Evolutionary conservation across 352 stramenopile genomes (phyloP).

Genomic region (Pythium brachiatum): DNA sequence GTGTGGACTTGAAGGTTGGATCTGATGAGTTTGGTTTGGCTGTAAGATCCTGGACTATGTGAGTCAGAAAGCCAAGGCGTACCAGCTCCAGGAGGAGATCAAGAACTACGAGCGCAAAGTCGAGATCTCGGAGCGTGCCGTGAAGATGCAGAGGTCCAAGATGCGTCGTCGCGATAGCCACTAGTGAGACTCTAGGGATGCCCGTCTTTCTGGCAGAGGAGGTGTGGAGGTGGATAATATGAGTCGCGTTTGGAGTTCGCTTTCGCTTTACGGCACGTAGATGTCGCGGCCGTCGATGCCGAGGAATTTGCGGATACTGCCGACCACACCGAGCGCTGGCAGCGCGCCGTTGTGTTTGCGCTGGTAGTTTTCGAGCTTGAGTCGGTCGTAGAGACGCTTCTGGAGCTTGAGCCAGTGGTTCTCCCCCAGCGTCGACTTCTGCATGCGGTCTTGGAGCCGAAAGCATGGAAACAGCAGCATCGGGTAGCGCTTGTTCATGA

Average conservation of each 20-base stretch:
- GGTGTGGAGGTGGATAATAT: not conserved
- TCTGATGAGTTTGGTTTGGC: no score
- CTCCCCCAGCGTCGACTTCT: conserved; percentile 83
- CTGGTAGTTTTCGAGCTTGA: conserved; percentile 78
- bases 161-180: conserved; percentile 25
- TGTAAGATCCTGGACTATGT: conserved; percentile 93
- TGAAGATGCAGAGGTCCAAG: conserved; percentile 40
- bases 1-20: no score
- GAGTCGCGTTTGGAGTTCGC: not conserved
- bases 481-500: conserved; percentile 90
- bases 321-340: conserved; percentile 47
- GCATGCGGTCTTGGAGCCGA: conserved; percentile 90
- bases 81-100: conserved; percentile 82
- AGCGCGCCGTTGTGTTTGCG: conserved; percentile 66
- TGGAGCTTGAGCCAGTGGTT: conserved; percentile 80
- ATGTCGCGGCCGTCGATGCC: conserved; percentile 51
- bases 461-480: conserved; percentile 93
- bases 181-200: not conserved
- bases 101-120: conserved; percentile 93
- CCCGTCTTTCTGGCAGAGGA: not conserved
- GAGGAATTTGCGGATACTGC: conserved; percentile 72
- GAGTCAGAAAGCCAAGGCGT: conserved; percentile 86
- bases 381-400: conserved; percentile 63
- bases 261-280: conserved; percentile 46
- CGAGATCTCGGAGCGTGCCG: conserved; percentile 88